phyloP scores from a whole-genome alignment of 768 basidiomycete genomes.

The Tricholoma terreum region DNA sequence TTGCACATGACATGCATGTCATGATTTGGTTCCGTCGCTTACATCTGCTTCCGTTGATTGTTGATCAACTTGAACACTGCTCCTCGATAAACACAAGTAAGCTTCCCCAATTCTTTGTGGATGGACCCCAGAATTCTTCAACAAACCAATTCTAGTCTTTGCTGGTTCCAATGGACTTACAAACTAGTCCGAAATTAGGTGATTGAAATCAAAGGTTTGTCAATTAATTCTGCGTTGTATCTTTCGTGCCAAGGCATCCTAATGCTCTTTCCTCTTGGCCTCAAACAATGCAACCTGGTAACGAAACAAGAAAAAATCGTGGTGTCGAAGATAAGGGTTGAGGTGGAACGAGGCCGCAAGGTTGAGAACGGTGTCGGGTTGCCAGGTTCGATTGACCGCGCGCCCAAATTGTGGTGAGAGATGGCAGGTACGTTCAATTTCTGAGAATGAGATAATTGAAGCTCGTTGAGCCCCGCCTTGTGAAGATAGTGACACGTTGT shows the following conservation, averaged over 20 bases:
- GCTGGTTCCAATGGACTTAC: not conserved
- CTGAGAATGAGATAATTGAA: slow-evolving; percentile 19
- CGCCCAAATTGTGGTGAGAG: slow-evolving; percentile 23
- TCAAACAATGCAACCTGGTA: slow-evolving; percentile 6
- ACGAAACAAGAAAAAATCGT: slow-evolving; percentile 24
- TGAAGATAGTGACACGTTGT: slow-evolving; percentile 13
- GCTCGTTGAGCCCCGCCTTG: slow-evolving; percentile 10
- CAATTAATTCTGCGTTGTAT: not conserved
- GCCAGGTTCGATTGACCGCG: slow-evolving; percentile 7
- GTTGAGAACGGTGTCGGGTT: slow-evolving; percentile 18
- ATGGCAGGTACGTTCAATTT: slow-evolving; percentile 28
- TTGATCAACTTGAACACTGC: too few species aligned
- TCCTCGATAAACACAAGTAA: too few species aligned
- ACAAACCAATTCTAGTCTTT: not conserved
- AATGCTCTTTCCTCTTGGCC: not conserved
- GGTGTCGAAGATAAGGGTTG: slow-evolving; percentile 28
- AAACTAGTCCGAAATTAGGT: not conserved
- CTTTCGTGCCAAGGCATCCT: not conserved
- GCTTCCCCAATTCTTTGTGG: too few species aligned
- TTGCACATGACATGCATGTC: too few species aligned
- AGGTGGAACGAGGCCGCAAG: slow-evolving; percentile 21
- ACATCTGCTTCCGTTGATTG: not conserved
- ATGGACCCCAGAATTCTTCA: too few species aligned
- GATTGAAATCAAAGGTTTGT: not conserved
- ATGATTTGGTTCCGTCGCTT: not conserved